These are phyloP conservation scores for Lactarius psammicola DNA, from an alignment of 768 basidiomycete genomes.

Conservation along the genomic window DNA sequence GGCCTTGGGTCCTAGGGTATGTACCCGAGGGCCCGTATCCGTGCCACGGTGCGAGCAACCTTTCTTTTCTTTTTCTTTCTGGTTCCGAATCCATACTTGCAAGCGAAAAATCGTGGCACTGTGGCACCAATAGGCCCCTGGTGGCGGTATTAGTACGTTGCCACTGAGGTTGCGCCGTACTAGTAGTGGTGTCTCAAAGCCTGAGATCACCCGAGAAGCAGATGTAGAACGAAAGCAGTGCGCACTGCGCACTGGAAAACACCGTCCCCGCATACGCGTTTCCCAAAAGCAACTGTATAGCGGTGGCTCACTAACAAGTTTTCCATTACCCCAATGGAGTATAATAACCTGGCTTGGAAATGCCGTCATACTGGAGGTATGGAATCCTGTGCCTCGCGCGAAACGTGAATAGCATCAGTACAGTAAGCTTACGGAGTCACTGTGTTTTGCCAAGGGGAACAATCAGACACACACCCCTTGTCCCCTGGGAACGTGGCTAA, in stretches of 20 bases:
- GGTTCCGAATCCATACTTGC: not conserved
- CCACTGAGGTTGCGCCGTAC: not conserved
- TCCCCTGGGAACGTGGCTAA: not conserved
- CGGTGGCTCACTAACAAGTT: not conserved
- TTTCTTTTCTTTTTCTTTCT: not conserved
- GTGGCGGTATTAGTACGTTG: not conserved
- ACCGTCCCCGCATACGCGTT: not conserved
- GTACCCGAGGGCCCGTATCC: not conserved
- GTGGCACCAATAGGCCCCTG: not conserved
- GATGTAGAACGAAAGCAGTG: not conserved
- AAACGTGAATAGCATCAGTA: slow-evolving; percentile 2
- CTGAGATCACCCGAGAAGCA: not conserved
- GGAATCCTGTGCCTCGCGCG: not conserved
- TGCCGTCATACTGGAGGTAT: not conserved
- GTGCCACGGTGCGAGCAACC: not conserved
- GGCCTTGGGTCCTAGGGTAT: not conserved
- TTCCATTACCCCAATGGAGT: not conserved
- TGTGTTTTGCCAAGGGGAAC: not conserved
- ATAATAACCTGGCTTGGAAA: not conserved
- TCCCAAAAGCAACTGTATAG: not conserved
- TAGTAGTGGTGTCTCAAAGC: not conserved
- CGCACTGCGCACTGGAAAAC: not conserved
- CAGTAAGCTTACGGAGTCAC: not conserved
- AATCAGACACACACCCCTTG: not conserved
- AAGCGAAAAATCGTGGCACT: not conserved